Evolutionary conservation across 179 eudicot genomes (phyloP).

Genomic region (Beta lomatogona): DNA sequence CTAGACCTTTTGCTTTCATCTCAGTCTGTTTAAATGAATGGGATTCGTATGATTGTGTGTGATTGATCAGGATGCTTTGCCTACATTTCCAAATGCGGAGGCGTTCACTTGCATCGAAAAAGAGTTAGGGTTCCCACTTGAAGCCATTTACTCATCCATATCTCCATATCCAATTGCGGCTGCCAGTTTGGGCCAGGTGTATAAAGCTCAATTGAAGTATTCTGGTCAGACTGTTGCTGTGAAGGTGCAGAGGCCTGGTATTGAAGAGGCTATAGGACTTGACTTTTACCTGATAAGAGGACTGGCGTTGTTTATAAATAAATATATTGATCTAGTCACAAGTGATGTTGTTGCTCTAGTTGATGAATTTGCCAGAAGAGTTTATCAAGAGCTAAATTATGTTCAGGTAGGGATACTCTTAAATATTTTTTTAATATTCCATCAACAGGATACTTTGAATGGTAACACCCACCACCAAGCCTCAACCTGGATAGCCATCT

Average conservation of each 20-base stretch:
- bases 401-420: slow-evolving; percentile 69
- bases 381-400: slow-evolving; percentile 97
- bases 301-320: slow-evolving; percentile 74
- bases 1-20: background rate
- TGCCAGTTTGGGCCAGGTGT: slow-evolving; percentile 99
- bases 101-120: slow-evolving; percentile 92
- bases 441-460: background rate
- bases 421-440: background rate
- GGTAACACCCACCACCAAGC: background rate
- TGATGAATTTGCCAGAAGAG: slow-evolving; percentile 98
- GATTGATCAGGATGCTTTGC: slow-evolving; percentile 86
- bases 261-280: slow-evolving; percentile 95
- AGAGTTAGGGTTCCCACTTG: slow-evolving; percentile 84
- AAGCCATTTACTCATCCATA: slow-evolving; percentile 75
- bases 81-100: slow-evolving; percentile 92
- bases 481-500: slow-evolving; percentile 1
- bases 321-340: slow-evolving; percentile 77
- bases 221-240: slow-evolving; percentile 96
- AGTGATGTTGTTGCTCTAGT: slow-evolving; percentile 96
- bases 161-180: slow-evolving; percentile 96
- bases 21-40: background rate
- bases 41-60: slow-evolving; percentile 15
- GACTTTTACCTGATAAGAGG: slow-evolving; percentile 97
- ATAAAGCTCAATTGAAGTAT: slow-evolving; percentile 86
- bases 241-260: slow-evolving; percentile 99